A percentile compares a stretch with the other conserved stretches of the same genome.
Evolutionary conservation across 768 basidiomycete genomes (phyloP).

Genomic region (Pleurotus platypus): DNA sequence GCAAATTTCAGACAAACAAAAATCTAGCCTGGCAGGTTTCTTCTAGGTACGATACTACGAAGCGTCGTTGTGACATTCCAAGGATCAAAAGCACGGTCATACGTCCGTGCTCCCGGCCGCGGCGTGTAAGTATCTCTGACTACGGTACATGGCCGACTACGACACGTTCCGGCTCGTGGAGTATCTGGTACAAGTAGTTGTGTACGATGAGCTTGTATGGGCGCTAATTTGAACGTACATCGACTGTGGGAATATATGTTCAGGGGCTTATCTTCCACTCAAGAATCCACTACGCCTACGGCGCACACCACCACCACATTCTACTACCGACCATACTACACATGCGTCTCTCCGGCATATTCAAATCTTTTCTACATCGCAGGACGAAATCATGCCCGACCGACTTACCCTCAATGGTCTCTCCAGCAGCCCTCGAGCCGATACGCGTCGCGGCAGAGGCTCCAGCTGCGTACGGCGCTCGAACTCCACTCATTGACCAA

Average conservation of each 20-base stretch:
- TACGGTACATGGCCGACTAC: too few relatives aligned
- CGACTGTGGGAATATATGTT: background rate
- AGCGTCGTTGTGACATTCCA: too few relatives aligned
- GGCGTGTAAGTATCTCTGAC: too few relatives aligned
- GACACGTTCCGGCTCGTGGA: too few relatives aligned
- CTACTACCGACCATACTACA: background rate
- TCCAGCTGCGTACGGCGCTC: background rate
- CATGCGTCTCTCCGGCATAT: constrained; percentile 6
- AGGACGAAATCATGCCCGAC: constrained; percentile 43
- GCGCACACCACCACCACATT: background rate
- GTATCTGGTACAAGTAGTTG: too few relatives aligned
- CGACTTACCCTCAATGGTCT: constrained; percentile 20
- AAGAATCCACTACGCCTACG: background rate
- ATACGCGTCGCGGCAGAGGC: background rate
- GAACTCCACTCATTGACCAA: constrained; percentile 1
- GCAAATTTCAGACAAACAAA: too few relatives aligned
- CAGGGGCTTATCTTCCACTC: background rate
- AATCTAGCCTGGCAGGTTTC: too few relatives aligned
- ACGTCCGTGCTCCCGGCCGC: too few relatives aligned
- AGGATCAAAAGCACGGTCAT: too few relatives aligned
- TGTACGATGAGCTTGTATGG: too few relatives aligned
- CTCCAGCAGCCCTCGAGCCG: background rate
- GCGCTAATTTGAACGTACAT: background rate
- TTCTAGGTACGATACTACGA: too few relatives aligned
- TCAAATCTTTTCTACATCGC: constrained; percentile 35